Percentiles rank a stretch among this genome's conserved stretches.
Conservation (phyloP, 441 rosid genomes). For the Pelargonium australe region DNA sequence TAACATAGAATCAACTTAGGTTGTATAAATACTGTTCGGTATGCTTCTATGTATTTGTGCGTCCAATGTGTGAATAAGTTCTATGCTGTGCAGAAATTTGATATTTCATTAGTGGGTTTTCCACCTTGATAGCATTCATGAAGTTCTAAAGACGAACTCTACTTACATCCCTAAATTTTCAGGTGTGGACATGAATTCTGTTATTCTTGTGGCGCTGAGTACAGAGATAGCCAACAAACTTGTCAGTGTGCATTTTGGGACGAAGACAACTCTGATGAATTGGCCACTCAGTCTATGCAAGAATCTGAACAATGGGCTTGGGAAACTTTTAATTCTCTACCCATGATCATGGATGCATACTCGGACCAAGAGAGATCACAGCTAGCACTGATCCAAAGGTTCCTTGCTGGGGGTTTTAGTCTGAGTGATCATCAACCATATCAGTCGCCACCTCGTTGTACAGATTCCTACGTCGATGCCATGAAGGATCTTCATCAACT, state of each 20-base stretch:
- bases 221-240: conserved; percentile 60
- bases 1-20: no score
- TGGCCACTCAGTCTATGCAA: conserved; percentile 44
- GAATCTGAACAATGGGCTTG: conserved; percentile 94
- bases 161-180: conserved; percentile 11
- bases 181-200: conserved; percentile 95
- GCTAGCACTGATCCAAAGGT: conserved; percentile 75
- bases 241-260: conserved; percentile 93
- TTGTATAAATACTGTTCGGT: no score
- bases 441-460: conserved; percentile 84
- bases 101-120: no score
- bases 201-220: conserved; percentile 86
- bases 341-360: conserved; percentile 78
- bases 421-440: conserved; percentile 72
- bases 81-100: no score
- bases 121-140: no score
- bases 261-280: conserved; percentile 49
- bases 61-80: no score
- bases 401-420: conserved; percentile 90
- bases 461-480: conserved; percentile 76
- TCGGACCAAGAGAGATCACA: conserved; percentile 93
- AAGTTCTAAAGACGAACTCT: no score
- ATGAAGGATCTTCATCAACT: conserved; percentile 93
- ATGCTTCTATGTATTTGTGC: no score
- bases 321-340: conserved; percentile 80